A percentile compares a stretch with the other conserved stretches of the same genome.
Conservation (phyloP, 352 stramenopile genomes). For the Phytophthora pseudosyringae region DNA sequence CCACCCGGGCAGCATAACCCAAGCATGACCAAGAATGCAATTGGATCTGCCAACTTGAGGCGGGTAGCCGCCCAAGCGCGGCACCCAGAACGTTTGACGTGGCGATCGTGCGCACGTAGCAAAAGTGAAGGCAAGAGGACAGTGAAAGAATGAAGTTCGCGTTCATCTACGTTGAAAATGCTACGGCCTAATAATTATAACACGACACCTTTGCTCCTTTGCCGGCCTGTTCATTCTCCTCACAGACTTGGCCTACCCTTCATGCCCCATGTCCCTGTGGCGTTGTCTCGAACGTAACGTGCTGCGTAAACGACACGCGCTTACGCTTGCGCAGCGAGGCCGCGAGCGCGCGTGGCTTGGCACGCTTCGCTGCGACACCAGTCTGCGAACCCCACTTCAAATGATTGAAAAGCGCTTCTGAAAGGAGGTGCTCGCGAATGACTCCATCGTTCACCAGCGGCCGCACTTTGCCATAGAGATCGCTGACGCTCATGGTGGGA, state of each 20-base stretch:
- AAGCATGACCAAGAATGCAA: constrained; percentile 1
- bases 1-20: constrained; percentile 6
- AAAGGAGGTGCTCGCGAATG: constrained; percentile 75
- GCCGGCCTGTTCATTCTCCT: constrained; percentile 3
- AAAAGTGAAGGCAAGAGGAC: constrained; percentile 9
- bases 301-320: constrained; percentile 88
- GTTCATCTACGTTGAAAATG: constrained; percentile 20
- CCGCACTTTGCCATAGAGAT: constrained; percentile 87
- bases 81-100: neutral
- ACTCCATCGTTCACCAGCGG: constrained; percentile 70
- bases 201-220: constrained; percentile 23
- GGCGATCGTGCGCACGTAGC: constrained; percentile 1
- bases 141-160: constrained; percentile 16
- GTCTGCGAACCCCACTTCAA: constrained; percentile 83
- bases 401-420: constrained; percentile 87
- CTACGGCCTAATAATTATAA: constrained; percentile 34
- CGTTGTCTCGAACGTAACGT: constrained; percentile 79
- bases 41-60: constrained; percentile 1
- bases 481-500: constrained; percentile 87
- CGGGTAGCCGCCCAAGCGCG: neutral
- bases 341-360: constrained; percentile 66
- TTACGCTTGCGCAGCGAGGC: constrained; percentile 83
- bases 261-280: constrained; percentile 29
- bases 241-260: constrained; percentile 7
- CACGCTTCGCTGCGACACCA: constrained; percentile 63